Percentiles rank a stretch among this genome's conserved stretches.
Evolutionary conservation across 2,329 filamentous ascomycete genomes (phyloP).

Genomic region (Epichloe glyceriae): DNA sequence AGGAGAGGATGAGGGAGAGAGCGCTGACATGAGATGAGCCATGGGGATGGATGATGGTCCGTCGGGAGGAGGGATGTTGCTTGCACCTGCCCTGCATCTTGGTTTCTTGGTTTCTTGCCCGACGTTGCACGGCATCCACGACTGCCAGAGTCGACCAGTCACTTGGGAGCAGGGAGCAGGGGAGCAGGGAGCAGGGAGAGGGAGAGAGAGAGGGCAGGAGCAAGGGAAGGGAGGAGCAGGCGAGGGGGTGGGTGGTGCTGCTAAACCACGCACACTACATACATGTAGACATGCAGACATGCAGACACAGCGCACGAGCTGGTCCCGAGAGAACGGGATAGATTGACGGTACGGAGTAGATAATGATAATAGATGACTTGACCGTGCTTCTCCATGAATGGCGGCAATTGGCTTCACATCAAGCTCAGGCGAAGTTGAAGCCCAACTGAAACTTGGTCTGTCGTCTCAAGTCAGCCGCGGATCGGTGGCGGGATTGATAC

Average conservation of each 20-base stretch:
- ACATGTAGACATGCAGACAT: too few species aligned
- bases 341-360: not conserved
- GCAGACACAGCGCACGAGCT: constrained; percentile 5
- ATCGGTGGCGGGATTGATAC: not conserved
- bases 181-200: not conserved
- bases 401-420: not conserved
- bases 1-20: not conserved
- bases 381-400: not conserved
- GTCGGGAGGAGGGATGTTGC: constrained; percentile 1
- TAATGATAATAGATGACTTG: not conserved
- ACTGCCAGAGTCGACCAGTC: not conserved
- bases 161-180: not conserved
- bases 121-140: constrained; percentile 8
- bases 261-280: not conserved
- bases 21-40: constrained; percentile 10
- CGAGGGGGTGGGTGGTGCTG: not conserved
- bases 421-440: not conserved
- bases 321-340: constrained; percentile 9
- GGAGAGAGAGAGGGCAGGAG: not conserved
- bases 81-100: constrained; percentile 4
- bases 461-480: not conserved
- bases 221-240: not conserved
- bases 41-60: constrained; percentile 4
- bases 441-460: not conserved
- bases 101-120: constrained; percentile 3